Conservation (phyloP, 164 flowering plant genomes). For the Santalum album region DNA sequence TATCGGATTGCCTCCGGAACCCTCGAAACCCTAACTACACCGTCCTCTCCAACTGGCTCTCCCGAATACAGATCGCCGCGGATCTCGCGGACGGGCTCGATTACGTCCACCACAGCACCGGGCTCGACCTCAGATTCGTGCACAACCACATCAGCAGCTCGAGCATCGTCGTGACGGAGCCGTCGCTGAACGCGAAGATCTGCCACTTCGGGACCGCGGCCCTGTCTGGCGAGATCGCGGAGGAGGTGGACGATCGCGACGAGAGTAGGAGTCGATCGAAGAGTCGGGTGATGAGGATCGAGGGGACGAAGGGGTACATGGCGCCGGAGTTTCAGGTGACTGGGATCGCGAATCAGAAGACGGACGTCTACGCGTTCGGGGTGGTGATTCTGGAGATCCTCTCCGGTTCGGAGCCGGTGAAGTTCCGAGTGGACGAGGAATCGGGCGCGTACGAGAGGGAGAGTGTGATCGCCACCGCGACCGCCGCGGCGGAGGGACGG, state of each 20-base stretch:
- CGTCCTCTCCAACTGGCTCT: constrained; percentile 44
- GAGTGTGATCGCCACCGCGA: constrained; percentile 50
- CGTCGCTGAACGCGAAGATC: constrained; percentile 27
- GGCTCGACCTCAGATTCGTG: constrained; percentile 20
- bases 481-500: constrained; percentile 30
- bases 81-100: constrained; percentile 57
- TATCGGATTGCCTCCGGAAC: constrained; percentile 36
- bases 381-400: constrained; percentile 66
- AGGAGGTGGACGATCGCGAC: constrained; percentile 3
- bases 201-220: constrained; percentile 63
- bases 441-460: constrained; percentile 33
- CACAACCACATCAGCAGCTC: constrained; percentile 54
- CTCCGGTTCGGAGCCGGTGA: constrained; percentile 59
- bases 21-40: constrained; percentile 38
- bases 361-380: constrained; percentile 70
- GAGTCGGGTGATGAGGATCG: constrained; percentile 28
- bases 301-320: constrained; percentile 78
- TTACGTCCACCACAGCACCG: constrained; percentile 46
- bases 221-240: constrained; percentile 30
- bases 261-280: constrained; percentile 9
- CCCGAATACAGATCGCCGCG: constrained; percentile 43
- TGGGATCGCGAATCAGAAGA: constrained; percentile 37
- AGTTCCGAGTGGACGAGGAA: constrained; percentile 27
- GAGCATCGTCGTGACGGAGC: constrained; percentile 37
- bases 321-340: constrained; percentile 51